Percentiles rank a stretch among this genome's conserved stretches.
Evolutionary conservation across 1,284 basidiomycete species (phyloP).

Genomic region (Wolfiporia cocos): DNA sequence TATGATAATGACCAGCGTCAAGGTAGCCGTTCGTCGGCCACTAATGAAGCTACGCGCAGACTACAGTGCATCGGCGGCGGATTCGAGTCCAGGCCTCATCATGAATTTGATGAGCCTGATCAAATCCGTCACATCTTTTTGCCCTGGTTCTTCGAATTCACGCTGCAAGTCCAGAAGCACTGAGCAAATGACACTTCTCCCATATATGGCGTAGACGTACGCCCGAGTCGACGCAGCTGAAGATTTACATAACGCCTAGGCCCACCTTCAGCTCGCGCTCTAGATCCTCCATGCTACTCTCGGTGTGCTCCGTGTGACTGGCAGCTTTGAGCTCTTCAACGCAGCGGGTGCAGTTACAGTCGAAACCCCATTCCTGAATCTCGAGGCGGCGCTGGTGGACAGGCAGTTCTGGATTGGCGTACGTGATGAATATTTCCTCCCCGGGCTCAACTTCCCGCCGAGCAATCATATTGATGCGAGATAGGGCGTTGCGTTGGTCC

Average conservation of each 20-base stretch:
- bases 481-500: slow-evolving; percentile 55
- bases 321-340: slow-evolving; percentile 38
- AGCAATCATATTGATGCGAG: slow-evolving; percentile 70
- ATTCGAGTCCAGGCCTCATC: too few relatives aligned
- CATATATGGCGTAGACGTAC: too few relatives aligned
- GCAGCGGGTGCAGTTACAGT: slow-evolving; percentile 67
- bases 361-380: slow-evolving; percentile 74
- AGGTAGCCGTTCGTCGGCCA: too few relatives aligned
- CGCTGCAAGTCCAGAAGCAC: too few relatives aligned
- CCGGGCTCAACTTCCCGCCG: slow-evolving; percentile 56
- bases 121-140: too few relatives aligned
- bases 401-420: slow-evolving; percentile 63
- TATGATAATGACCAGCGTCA: too few relatives aligned
- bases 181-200: too few relatives aligned
- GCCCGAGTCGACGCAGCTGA: too few relatives aligned
- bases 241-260: slow-evolving; percentile 33
- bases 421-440: slow-evolving; percentile 75
- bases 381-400: slow-evolving; percentile 50
- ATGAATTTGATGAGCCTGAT: too few relatives aligned
- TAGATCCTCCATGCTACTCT: slow-evolving; percentile 20
- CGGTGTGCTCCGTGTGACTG: slow-evolving; percentile 37
- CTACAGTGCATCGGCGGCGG: too few relatives aligned
- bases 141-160: too few relatives aligned
- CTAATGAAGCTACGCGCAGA: too few relatives aligned
- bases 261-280: slow-evolving; percentile 43